Evolutionary conservation across 2,329 filamentous ascomycete species (phyloP).

Genomic region (Ascochyta clinopodiicola): DNA sequence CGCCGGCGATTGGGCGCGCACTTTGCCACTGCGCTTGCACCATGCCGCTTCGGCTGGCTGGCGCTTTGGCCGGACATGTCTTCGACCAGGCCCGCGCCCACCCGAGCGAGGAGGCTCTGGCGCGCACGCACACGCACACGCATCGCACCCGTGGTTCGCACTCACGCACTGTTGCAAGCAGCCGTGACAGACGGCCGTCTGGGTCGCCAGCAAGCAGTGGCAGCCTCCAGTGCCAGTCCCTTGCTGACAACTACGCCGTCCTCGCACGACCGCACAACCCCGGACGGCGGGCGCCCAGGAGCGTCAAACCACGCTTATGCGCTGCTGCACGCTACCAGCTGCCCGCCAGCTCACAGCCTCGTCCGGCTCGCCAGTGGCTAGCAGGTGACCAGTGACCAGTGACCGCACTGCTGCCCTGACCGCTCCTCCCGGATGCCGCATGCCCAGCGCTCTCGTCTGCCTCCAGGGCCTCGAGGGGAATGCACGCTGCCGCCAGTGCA

Average conservation of each 20-base stretch:
- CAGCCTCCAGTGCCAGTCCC: neutral
- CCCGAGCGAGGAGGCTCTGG: neutral
- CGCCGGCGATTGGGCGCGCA: conserved; percentile 18
- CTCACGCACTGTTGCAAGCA: neutral
- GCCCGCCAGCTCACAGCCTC: conserved; percentile 33
- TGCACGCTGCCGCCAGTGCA: conserved; percentile 24
- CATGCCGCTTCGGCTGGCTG: neutral
- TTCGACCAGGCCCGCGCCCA: conserved; percentile 6
- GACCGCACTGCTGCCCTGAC: conserved; percentile 31
- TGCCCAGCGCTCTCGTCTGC: conserved; percentile 6
- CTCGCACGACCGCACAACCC: neutral
- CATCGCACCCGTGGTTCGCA: neutral
- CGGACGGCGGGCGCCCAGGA: neutral
- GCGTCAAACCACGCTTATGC: conserved; percentile 33
- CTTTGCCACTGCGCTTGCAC: conserved; percentile 18
- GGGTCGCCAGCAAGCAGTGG: neutral
- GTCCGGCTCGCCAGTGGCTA: conserved; percentile 19
- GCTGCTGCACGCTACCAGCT: conserved; percentile 30
- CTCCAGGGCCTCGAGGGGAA: conserved; percentile 28
- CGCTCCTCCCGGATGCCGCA: conserved; percentile 28
- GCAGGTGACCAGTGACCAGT: conserved; percentile 13
- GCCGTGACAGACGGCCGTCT: neutral
- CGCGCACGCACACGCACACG: neutral
- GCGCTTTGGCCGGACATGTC: conserved; percentile 7
- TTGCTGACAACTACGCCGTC: neutral